A percentile compares a stretch with the other conserved stretches of the same genome.
These are phyloP conservation scores for Neovahlkampfia damariscottae DNA, from an alignment of 78 protist genomes.

Conservation along the genomic window DNA sequence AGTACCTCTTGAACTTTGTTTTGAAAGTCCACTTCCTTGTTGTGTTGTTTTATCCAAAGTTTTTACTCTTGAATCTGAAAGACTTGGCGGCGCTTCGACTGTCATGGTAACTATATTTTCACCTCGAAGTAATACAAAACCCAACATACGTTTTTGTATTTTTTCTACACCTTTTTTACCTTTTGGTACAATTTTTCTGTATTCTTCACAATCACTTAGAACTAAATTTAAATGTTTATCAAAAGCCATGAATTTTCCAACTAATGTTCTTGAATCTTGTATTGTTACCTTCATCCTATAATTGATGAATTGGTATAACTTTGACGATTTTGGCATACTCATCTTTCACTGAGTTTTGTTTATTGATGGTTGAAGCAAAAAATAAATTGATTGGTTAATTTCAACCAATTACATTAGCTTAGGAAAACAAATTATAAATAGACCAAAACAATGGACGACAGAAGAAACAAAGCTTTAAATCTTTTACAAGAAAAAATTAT, in stretches of 20 bases:
- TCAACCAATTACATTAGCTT: no score
- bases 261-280: conserved; percentile 67
- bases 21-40: no score
- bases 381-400: no score
- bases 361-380: no score
- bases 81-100: conserved; percentile 84
- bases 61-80: not conserved
- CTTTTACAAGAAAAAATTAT: not conserved
- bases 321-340: conserved; percentile 10
- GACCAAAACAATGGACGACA: no score
- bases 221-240: conserved; percentile 97
- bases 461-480: not conserved
- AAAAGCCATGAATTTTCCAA: conserved; percentile 93
- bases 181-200: conserved; percentile 34
- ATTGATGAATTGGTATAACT: conserved; percentile 67
- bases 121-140: conserved; percentile 86
- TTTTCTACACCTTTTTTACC: conserved; percentile 27
- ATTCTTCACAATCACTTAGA: conserved; percentile 85
- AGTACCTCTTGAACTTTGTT: no score
- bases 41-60: no score
- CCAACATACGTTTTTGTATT: conserved; percentile 76
- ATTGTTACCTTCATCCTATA: conserved; percentile 75
- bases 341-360: not conserved
- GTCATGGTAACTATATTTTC: conserved; percentile 82
- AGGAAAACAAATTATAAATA: no score